Percentiles rank a stretch among this genome's conserved stretches.
Conservation (phyloP, 805 yeast species). For the Schwanniomyces polymorphus region DNA sequence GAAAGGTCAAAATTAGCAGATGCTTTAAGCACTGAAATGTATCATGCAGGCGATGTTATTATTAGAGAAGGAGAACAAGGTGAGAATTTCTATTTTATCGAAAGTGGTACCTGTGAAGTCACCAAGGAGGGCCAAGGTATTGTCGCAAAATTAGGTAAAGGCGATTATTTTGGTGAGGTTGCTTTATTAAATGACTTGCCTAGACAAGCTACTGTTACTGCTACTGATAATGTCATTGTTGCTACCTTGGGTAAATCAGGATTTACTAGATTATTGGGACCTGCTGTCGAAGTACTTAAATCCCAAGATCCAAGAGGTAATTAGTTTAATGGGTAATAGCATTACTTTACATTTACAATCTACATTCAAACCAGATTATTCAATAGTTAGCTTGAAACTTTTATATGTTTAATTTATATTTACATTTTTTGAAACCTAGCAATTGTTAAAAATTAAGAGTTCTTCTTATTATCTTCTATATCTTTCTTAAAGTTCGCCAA, state of each 20-base stretch:
- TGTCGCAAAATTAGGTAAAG: slow-evolving; percentile 62
- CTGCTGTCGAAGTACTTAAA: slow-evolving; percentile 86
- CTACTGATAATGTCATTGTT: slow-evolving; percentile 72
- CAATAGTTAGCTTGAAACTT: neutral
- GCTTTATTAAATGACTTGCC: slow-evolving; percentile 91
- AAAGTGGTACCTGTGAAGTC: slow-evolving; percentile 82
- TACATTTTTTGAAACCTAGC: neutral
- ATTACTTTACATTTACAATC: neutral
- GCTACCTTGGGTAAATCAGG: slow-evolving; percentile 93
- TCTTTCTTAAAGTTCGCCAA: too few species aligned
- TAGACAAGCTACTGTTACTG: slow-evolving; percentile 90
- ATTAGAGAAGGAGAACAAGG: slow-evolving; percentile 79
- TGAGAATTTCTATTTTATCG: slow-evolving; percentile 46
- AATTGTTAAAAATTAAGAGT: too few species aligned
- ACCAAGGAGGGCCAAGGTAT: slow-evolving; percentile 60
- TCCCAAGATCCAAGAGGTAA: slow-evolving; percentile 74
- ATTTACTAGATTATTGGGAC: slow-evolving; percentile 91
- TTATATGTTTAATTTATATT: neutral
- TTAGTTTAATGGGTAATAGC: neutral
- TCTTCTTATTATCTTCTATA: too few species aligned
- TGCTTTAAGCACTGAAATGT: slow-evolving; percentile 79
- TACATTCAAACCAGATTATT: neutral
- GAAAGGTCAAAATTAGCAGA: slow-evolving; percentile 93
- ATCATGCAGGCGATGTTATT: slow-evolving; percentile 68
- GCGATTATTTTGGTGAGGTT: slow-evolving; percentile 96